phyloP scores from a whole-genome alignment of 345 rosid species.

The Physaria fendleri region DNA sequence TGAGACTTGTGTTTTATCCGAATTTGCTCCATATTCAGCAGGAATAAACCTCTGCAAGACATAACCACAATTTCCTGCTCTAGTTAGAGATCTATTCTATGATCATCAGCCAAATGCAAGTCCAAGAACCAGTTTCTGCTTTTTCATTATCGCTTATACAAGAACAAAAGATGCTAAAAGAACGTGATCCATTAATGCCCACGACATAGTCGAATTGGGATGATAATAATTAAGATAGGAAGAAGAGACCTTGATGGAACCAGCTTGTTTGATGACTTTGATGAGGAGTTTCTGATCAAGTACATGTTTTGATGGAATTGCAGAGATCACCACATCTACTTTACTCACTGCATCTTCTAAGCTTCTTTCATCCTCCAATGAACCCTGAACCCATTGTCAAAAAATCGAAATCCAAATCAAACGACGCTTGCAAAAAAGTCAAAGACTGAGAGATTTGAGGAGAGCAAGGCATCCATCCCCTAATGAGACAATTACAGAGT shows the following conservation, averaged over 20 bases:
- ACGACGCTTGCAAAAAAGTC: background rate
- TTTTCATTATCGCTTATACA: background rate
- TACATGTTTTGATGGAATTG: conserved; percentile 58
- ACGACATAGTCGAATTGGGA: background rate
- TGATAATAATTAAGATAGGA: background rate
- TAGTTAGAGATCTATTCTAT: background rate
- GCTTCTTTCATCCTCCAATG: conserved; percentile 58
- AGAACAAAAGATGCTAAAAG: background rate
- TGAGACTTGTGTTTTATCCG: conserved; percentile 54
- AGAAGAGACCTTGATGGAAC: conserved; percentile 43
- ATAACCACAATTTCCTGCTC: background rate
- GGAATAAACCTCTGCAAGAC: conserved; percentile 70
- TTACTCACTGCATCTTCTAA: conserved; percentile 57
- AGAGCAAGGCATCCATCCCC: background rate
- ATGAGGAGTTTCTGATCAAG: conserved; percentile 63
- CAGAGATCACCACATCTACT: conserved; percentile 75
- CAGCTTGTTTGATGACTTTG: conserved; percentile 48
- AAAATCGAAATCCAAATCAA: background rate
- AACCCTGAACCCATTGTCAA: conserved; percentile 48
- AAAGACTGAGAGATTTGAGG: background rate
- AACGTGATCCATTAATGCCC: background rate
- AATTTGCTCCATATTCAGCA: conserved; percentile 75
- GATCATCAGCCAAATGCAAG: background rate
- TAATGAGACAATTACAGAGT: background rate
- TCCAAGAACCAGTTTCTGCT: background rate